Percentiles rank a stretch among this genome's conserved stretches.
phyloP scores from a whole-genome alignment of 139 green algal genomes.

The Spirogloea muscicola region DNA sequence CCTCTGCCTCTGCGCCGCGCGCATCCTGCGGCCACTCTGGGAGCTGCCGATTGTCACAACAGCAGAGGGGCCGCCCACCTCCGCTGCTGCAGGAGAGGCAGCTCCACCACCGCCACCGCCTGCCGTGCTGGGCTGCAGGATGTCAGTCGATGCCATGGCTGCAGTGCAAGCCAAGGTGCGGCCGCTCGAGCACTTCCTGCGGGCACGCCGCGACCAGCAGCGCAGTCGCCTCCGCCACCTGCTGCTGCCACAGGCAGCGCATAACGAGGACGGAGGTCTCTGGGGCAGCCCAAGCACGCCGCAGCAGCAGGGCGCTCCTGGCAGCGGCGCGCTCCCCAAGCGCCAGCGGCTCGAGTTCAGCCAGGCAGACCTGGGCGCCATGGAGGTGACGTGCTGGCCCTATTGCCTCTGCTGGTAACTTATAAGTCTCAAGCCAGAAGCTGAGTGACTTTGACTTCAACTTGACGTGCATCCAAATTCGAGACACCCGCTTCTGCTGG shows the following conservation, averaged over 20 bases:
- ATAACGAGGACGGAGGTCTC: not conserved
- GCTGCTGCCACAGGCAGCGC: no score
- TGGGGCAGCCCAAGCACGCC: not conserved
- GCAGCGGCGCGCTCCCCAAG: not conserved
- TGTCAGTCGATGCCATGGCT: conserved; percentile 4
- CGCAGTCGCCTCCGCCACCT: not conserved
- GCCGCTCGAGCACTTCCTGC: conserved; percentile 34
- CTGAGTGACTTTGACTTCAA: no score
- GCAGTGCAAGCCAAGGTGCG: conserved; percentile 20
- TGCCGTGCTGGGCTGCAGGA: conserved; percentile 9
- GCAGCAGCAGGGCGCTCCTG: not conserved
- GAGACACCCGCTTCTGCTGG: no score
- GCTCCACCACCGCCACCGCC: no score
- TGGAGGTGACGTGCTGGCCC: no score
- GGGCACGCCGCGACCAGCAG: conserved; percentile 19
- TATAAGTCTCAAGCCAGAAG: no score
- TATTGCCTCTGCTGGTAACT: no score
- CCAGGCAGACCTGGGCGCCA: not conserved
- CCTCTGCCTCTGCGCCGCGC: conserved; percentile 67
- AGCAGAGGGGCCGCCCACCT: no score
- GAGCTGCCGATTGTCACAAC: conserved; percentile 62
- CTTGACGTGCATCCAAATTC: no score
- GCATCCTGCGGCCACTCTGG: conserved; percentile 74
- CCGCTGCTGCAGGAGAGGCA: no score
- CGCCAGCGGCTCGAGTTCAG: not conserved